phyloP scores from a whole-genome alignment of 352 stramenopile genomes.

The Phytopythium helicoides region DNA sequence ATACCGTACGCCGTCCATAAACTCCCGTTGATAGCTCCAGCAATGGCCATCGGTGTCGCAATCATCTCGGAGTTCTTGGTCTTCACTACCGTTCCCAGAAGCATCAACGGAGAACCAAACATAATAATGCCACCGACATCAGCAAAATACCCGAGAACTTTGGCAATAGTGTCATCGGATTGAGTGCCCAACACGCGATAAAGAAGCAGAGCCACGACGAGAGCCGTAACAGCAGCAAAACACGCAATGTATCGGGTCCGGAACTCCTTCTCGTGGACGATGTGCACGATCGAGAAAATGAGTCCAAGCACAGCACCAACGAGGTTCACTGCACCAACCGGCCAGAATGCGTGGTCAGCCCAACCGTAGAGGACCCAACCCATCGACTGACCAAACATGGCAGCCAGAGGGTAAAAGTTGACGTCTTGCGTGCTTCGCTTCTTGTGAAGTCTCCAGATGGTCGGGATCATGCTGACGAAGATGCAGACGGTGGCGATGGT shows the following conservation, averaged over 20 bases:
- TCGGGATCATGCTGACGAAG: conserved; percentile 30
- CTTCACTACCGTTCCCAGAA: conserved; percentile 20
- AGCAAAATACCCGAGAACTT: conserved; percentile 23
- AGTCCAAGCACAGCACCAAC: conserved; percentile 17
- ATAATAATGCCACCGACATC: conserved; percentile 21
- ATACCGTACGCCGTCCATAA: conserved; percentile 25
- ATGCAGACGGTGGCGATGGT: too few species aligned
- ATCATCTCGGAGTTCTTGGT: conserved; percentile 27
- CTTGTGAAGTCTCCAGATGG: conserved; percentile 18
- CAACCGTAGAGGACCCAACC: conserved; percentile 24
- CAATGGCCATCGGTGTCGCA: conserved; percentile 18
- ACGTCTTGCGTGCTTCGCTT: conserved; percentile 12
- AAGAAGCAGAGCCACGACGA: conserved; percentile 18
- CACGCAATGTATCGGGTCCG: conserved; percentile 12
- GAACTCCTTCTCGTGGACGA: conserved; percentile 23
- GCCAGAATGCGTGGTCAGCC: conserved; percentile 17
- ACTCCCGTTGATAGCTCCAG: conserved; percentile 20
- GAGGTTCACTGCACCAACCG: conserved; percentile 23
- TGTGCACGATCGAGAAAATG: conserved; percentile 19
- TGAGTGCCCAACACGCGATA: conserved; percentile 19
- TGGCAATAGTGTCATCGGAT: conserved; percentile 11
- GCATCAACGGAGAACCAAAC: conserved; percentile 22
- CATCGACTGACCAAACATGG: conserved; percentile 29
- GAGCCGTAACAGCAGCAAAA: conserved; percentile 13
- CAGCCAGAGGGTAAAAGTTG: conserved; percentile 24